Evolutionary conservation across 306 rosid species (phyloP).

Genomic region (Urtica urens): DNA sequence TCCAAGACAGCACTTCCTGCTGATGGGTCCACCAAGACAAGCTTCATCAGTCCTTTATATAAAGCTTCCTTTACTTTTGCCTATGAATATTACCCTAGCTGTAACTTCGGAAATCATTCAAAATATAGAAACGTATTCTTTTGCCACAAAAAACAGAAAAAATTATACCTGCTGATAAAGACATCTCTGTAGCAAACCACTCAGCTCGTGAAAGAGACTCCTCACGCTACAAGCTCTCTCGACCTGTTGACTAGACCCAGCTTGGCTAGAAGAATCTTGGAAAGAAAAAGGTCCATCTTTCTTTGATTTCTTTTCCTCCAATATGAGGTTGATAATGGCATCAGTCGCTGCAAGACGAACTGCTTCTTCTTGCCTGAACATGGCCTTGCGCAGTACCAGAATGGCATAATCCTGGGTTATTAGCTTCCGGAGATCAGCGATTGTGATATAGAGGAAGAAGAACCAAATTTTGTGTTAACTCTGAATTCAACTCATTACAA

Average conservation of each 20-base stretch:
- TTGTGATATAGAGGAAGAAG: too few relatives aligned
- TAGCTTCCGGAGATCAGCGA: too few relatives aligned
- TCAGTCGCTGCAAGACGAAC: slow-evolving; percentile 29
- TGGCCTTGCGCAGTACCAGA: slow-evolving; percentile 35
- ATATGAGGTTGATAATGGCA: slow-evolving; percentile 27
- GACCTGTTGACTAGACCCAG: slow-evolving; percentile 33
- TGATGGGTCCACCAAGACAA: slow-evolving; percentile 25
- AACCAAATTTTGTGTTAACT: too few relatives aligned
- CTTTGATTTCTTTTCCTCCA: slow-evolving; percentile 28
- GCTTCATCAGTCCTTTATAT: slow-evolving; percentile 35
- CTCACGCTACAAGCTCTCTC: slow-evolving; percentile 7
- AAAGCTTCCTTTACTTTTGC: slow-evolving; percentile 28
- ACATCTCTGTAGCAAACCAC: slow-evolving; percentile 33
- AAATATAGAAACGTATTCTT: slow-evolving; percentile 3
- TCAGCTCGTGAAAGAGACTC: slow-evolving; percentile 32
- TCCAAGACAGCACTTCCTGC: slow-evolving; percentile 23
- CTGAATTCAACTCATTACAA: too few relatives aligned
- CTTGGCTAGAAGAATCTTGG: slow-evolving; percentile 39
- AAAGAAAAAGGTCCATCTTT: slow-evolving; percentile 16
- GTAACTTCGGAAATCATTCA: neutral
- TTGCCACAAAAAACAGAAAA: neutral
- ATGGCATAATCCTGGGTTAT: slow-evolving; percentile 26
- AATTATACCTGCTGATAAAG: slow-evolving; percentile 29
- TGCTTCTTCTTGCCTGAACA: slow-evolving; percentile 30
- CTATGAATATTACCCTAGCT: slow-evolving; percentile 10